Base-by-base conservation (phyloP, 768 basidiomycete species). In the Gloeophyllum trabeum region DNA sequence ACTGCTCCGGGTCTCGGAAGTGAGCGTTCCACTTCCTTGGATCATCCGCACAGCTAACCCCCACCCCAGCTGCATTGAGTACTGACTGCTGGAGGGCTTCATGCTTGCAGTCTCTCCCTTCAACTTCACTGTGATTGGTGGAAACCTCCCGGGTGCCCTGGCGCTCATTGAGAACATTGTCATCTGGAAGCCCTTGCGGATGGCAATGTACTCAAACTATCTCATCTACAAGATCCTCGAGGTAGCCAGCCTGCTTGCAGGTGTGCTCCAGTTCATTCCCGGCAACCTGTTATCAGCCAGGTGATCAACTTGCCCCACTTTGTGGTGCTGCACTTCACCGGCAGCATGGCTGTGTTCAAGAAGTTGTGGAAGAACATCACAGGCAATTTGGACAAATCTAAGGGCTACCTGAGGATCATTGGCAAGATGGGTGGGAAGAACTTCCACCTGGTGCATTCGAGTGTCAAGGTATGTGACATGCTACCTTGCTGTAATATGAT, bases 371-470 rank as follows among this genome's bases (percentile, higher is more conserved):
- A 91, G 65, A 81, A 94, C 56, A 94, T 98, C 54, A 85, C 84
- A 3, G 55, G 63, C 51, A 96, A 97, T 64, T 52, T 98, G 37
- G 89, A 97, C 56, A 74, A 67, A 37, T 98, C 98, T 71, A 76
- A 66, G 52, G 69, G 77, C 10, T 98, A 96, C 65, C 96, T 96
- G 1, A 74, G 94, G 55, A 85, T 99, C 48, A 92, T 99, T 5
- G 96, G 96, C 21, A 94, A 98, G 71, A 98, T 96, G 5, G 91
- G 69, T 61, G 94, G 96, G 44, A 99, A 98, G 74, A 99, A 99
- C 71, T 98, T 93, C 71, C 96, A 98, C 63, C 49, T 99, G 36
- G 68, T 98, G 39, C 96, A 1, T 98, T 94, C 60, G 96, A 99
- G 62, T 99, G 97, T 61, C 90, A 92, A 68, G 92, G 89, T 77